Base-by-base conservation (phyloP, 768 basidiomycete genomes). In the Mycena leptocephala region DNA sequence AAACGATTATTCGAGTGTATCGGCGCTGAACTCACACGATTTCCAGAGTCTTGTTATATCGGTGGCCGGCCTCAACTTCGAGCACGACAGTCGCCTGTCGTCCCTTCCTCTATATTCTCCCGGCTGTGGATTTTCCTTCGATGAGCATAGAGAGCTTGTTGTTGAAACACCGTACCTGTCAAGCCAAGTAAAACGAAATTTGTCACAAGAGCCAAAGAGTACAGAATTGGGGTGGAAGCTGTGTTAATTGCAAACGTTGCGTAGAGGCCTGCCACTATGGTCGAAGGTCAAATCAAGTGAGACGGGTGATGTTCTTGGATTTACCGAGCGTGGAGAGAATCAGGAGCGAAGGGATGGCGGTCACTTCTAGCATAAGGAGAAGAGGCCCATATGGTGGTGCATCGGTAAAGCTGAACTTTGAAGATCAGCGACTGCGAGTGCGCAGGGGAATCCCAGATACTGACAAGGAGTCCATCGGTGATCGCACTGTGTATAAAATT, bases 31-130 rank as follows among this genome's bases (percentile, higher is more conserved):
- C 51, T 18, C 62, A 64, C 71, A 72, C 18, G 2, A 72, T 72
- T 28, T 37, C 62, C 1, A 72, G 24, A 20, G 39, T 56, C 1
- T 13, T 55, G 7, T 39, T 41, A 43, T 72, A 65, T 18, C 71
- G 24, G 10, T 14, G 28, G 1, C 51, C 51, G 2, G 48, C 46
- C 18, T 35, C 16, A 3, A 28, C 41, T 5, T 61, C 70, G 6
- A 72, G 61, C 18, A 65, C 22, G 7, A 65, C 28, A 22, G 20
- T 33, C 3, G 28, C 61, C 11, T 72, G 32, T 9, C 59, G 61
- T 16, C 71, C 51, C 11, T 55, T 56, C 1, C 11, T 39, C 71
- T 62, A 72, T 39, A 72, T 64, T 35, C 62, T 35, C 37, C 71
- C 71, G 5, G 71, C 71, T 63, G 35, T 10, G n/a, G n/a, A n/a